A percentile compares a stretch with the other conserved stretches of the same genome.
Evolutionary conservation across 257 asterid genomes (phyloP).

Genomic region (Fraxinus pennsylvanica): DNA sequence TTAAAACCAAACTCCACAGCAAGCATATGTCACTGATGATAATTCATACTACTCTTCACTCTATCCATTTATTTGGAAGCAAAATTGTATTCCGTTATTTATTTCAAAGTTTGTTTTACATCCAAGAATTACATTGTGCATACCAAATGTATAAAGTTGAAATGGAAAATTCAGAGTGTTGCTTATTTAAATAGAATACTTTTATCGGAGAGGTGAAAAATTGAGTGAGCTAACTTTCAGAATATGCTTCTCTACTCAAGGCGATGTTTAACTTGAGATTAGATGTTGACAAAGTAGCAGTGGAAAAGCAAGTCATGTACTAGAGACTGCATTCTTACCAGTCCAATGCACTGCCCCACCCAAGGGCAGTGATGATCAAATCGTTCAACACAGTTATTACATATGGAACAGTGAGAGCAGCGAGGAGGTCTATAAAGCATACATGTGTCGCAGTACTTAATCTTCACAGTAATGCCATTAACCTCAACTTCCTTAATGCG

Average conservation of each 20-base stretch:
- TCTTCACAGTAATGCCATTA: slow-evolving; percentile 77
- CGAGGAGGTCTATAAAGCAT: slow-evolving; percentile 99
- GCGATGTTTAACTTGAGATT: background rate
- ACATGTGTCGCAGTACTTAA: slow-evolving; percentile 95
- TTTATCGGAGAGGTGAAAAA: too few relatives aligned
- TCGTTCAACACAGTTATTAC: slow-evolving; percentile 94
- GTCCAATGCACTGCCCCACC: slow-evolving; percentile 99
- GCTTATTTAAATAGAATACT: too few relatives aligned
- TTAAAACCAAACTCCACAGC: background rate
- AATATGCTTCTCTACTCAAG: background rate
- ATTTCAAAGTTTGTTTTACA: too few relatives aligned
- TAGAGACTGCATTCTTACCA: slow-evolving; percentile 49
- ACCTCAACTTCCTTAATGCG: slow-evolving; percentile 91
- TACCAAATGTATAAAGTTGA: background rate
- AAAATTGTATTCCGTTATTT: too few relatives aligned
- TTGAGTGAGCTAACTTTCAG: background rate
- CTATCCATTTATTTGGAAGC: too few relatives aligned
- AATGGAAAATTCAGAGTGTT: too few relatives aligned
- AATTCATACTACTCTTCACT: too few relatives aligned
- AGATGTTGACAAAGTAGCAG: background rate
- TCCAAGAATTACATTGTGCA: background rate
- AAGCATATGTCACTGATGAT: background rate
- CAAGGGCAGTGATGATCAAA: slow-evolving; percentile 99
- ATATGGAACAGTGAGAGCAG: slow-evolving; percentile 96
- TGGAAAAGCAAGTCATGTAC: background rate